Conservation (phyloP, 257 asterid genomes). For the Pogostemon cablin region DNA sequence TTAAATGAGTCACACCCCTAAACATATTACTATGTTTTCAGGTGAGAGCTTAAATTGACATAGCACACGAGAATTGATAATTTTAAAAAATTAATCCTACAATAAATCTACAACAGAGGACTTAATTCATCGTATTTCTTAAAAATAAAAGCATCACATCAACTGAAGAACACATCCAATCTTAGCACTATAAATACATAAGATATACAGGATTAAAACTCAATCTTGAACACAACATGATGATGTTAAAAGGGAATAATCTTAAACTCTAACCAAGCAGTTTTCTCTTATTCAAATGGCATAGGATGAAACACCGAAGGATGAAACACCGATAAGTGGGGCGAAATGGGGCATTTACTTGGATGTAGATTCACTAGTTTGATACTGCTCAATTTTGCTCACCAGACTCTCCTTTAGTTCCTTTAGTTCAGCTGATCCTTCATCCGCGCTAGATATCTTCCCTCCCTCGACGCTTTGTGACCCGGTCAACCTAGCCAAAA, state of each 20-base stretch:
- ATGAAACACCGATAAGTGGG: background rate
- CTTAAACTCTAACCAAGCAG: background rate
- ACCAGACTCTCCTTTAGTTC: constrained; percentile 49
- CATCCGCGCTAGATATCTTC: constrained; percentile 22
- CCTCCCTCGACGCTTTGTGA: constrained; percentile 59
- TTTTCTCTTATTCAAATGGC: constrained; percentile 16
- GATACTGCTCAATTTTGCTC: constrained; percentile 30
- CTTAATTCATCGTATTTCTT: background rate
- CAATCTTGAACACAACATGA: background rate
- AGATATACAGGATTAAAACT: constrained; percentile 4
- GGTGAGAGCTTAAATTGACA: too few species aligned
- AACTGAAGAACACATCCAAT: constrained; percentile 13
- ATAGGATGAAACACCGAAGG: background rate
- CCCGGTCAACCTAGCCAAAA: constrained; percentile 83
- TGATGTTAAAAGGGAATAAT: background rate
- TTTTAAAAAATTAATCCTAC: background rate
- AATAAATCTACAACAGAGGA: background rate
- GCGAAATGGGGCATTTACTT: background rate
- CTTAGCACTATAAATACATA: background rate
- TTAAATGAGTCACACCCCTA: too few species aligned
- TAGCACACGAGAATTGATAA: background rate
- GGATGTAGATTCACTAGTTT: constrained; percentile 32
- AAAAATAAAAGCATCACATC: background rate
- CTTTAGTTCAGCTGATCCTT: constrained; percentile 38
- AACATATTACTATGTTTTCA: too few species aligned